phyloP scores from a whole-genome alignment of 352 stramenopile species.

The Phytophthora europaea region DNA sequence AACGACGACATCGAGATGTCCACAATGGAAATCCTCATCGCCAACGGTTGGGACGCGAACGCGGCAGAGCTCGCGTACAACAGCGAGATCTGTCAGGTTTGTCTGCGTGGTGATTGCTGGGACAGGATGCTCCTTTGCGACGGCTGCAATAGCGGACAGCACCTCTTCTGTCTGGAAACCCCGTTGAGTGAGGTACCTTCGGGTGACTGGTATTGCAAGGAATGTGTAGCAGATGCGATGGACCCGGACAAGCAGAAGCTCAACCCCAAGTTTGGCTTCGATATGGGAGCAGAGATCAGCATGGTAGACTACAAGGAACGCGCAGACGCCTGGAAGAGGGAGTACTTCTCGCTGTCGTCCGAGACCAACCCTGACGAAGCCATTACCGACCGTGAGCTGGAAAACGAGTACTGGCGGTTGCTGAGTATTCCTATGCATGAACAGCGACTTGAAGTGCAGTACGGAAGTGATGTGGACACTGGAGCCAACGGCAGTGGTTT shows the following conservation, averaged over 20 bases:
- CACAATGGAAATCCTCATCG: conserved; percentile 83
- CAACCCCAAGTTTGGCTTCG: conserved; percentile 85
- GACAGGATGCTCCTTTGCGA: conserved; percentile 87
- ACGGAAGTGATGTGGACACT: conserved; percentile 94
- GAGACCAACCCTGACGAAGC: conserved; percentile 50
- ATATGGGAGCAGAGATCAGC: conserved; percentile 87
- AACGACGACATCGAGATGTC: conserved; percentile 69
- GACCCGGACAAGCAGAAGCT: conserved; percentile 46
- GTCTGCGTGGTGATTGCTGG: conserved; percentile 83
- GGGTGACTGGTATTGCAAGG: conserved; percentile 86
- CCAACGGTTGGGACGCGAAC: conserved; percentile 80
- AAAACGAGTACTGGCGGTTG: conserved; percentile 92
- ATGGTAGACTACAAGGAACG: conserved; percentile 86
- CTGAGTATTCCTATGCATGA: conserved; percentile 82
- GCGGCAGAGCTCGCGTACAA: conserved; percentile 80
- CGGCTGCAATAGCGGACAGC: conserved; percentile 83
- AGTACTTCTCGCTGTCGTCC: conserved; percentile 69
- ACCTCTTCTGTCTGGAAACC: conserved; percentile 81
- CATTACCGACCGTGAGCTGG: conserved; percentile 75
- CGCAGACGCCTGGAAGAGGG: conserved; percentile 82
- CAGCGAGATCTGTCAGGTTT: conserved; percentile 88
- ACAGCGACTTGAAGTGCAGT: conserved; percentile 90
- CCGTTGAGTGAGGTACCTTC: conserved; percentile 64
- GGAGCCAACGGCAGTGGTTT: conserved; percentile 90
- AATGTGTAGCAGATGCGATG: conserved; percentile 71